phyloP scores from a whole-genome alignment of 352 stramenopile genomes.

The Globisporangium carolinianum region DNA sequence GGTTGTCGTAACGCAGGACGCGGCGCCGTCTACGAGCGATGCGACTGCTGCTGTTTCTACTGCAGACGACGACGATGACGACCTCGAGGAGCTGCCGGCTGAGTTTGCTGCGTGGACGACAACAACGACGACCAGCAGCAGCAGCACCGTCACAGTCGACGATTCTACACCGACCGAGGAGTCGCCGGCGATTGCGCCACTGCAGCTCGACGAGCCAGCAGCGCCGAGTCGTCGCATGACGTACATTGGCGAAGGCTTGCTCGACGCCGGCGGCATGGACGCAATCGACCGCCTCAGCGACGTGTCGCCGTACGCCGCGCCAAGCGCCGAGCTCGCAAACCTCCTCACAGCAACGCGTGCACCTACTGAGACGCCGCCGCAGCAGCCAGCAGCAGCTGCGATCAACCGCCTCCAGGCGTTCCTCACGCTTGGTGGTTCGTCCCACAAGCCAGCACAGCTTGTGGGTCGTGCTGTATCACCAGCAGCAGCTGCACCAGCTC shows the following conservation, averaged over 20 bases:
- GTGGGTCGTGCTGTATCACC: background rate
- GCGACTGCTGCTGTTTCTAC: no score
- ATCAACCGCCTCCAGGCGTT: conserved; percentile 5
- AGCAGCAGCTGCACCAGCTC: background rate
- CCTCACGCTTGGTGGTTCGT: background rate
- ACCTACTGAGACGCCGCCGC: no score
- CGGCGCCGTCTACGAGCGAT: no score
- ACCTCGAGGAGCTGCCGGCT: background rate
- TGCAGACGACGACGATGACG: background rate
- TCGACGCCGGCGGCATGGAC: conserved; percentile 34
- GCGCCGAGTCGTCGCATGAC: conserved; percentile 36
- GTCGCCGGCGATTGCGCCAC: background rate
- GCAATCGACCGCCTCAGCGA: conserved; percentile 50
- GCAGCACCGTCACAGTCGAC: background rate
- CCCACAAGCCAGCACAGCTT: background rate
- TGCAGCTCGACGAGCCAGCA: background rate
- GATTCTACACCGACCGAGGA: no score
- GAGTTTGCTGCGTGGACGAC: background rate
- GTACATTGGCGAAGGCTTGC: conserved; percentile 62
- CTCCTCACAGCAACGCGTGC: no score
- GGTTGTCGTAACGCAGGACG: no score
- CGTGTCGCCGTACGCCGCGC: conserved; percentile 18
- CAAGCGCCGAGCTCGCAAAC: conserved; percentile 22
- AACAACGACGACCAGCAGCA: background rate
- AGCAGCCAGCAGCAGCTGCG: background rate